A percentile compares a stretch with the other conserved stretches of the same genome.
These are phyloP conservation scores for Amanita rubescens DNA, from an alignment of 768 basidiomycete species.

Conservation along the genomic window DNA sequence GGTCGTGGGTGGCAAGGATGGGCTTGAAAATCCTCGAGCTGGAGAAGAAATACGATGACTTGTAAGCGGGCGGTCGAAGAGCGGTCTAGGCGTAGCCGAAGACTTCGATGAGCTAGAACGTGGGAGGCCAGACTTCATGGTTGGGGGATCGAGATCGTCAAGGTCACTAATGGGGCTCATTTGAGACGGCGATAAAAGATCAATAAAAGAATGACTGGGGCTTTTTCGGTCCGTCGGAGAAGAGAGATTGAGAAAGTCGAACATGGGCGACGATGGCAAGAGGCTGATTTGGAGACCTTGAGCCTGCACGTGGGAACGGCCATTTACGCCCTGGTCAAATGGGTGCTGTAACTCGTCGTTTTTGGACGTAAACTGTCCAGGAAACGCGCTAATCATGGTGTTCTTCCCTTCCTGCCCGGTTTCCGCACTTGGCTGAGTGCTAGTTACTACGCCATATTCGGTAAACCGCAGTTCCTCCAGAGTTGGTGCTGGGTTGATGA, in stretches of 20 bases:
- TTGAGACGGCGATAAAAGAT: conserved; percentile 22
- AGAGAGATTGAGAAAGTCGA: conserved; percentile 21
- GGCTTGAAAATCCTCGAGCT: neutral
- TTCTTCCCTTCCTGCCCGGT: neutral
- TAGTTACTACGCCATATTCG: neutral
- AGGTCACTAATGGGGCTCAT: conserved; percentile 9
- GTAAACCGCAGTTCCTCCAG: conserved; percentile 20
- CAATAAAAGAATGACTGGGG: conserved; percentile 25
- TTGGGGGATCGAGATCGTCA: conserved; percentile 8
- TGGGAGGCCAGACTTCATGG: conserved; percentile 16
- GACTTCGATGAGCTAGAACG: conserved; percentile 27
- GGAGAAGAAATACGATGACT: neutral
- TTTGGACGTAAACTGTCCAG: neutral
- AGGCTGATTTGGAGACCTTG: conserved; percentile 2
- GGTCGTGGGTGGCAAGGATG: conserved; percentile 49
- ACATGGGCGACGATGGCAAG: conserved; percentile 20
- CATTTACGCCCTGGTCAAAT: neutral
- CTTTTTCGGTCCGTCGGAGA: conserved; percentile 8
- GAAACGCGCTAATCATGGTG: neutral
- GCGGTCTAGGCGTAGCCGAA: conserved; percentile 43
- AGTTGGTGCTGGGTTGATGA: conserved; percentile 38
- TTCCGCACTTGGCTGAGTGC: neutral
- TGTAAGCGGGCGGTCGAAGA: conserved; percentile 18
- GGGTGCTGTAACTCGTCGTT: neutral
- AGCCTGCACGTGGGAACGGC: neutral